A percentile compares a stretch with the other conserved stretches of the same genome.
phyloP scores from a whole-genome alignment of 2,329 filamentous ascomycete genomes.

The Epichloe uncinata region DNA sequence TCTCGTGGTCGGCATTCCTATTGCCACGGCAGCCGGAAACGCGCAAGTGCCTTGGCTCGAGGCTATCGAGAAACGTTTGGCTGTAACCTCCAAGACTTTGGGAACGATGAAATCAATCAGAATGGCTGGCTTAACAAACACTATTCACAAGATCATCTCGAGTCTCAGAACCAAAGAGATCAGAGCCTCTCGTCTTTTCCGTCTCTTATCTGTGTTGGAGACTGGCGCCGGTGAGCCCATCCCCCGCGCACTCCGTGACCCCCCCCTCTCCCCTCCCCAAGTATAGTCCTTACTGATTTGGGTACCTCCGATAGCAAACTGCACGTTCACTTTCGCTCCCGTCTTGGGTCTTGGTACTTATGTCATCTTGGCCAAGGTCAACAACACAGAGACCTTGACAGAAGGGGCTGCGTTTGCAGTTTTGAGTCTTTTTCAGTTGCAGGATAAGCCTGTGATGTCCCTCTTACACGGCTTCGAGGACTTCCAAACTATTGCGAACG shows the following conservation, averaged over 20 bases:
- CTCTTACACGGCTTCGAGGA: slow-evolving; percentile 10
- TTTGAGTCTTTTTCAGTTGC: slow-evolving; percentile 10
- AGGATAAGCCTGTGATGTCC: slow-evolving; percentile 10
- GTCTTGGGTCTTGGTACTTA: slow-evolving; percentile 10
- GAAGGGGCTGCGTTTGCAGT: slow-evolving; percentile 11
- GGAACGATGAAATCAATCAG: slow-evolving; percentile 27
- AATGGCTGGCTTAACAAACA: slow-evolving; percentile 26
- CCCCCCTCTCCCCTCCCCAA: no score
- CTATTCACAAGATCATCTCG: slow-evolving; percentile 19
- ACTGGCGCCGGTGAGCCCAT: slow-evolving; percentile 3
- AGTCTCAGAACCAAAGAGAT: slow-evolving; percentile 23
- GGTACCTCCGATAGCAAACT: slow-evolving; percentile 6
- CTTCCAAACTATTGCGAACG: slow-evolving; percentile 11
- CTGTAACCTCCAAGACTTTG: slow-evolving; percentile 12
- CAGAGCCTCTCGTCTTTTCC: slow-evolving; percentile 16
- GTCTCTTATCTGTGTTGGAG: slow-evolving; percentile 8
- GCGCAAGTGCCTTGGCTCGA: slow-evolving; percentile 15
- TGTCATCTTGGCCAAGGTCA: slow-evolving; percentile 7
- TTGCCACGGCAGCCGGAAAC: slow-evolving; percentile 11
- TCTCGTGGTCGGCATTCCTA: slow-evolving; percentile 9
- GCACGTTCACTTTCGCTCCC: slow-evolving; percentile 8
- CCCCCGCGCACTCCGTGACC: neutral
- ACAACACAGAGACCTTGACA: slow-evolving; percentile 7
- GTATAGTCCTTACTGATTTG: slow-evolving; percentile 1
- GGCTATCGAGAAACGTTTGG: slow-evolving; percentile 14